Conservation (phyloP, 1,139 yeast species). For the Yamadazyma songkhlaensis region DNA sequence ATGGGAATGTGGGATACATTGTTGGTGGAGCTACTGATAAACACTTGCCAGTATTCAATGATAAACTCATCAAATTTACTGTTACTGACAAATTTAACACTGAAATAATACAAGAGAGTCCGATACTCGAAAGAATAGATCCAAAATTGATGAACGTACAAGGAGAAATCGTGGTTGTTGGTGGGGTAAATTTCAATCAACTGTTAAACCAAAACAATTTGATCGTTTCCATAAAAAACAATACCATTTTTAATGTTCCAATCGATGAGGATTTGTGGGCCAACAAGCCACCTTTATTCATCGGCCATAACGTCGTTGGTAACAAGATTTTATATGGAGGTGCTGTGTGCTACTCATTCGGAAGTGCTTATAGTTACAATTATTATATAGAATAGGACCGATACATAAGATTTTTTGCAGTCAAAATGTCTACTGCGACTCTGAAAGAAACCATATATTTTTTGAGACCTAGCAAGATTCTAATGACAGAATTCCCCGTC, state of each 20-base stretch:
- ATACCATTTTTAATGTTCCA: constrained; percentile 22
- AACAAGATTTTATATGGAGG: constrained; percentile 62
- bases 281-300: constrained; percentile 47
- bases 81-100: constrained; percentile 5
- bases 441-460: too few species aligned
- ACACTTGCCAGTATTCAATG: constrained; percentile 30
- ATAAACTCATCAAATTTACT: constrained; percentile 30
- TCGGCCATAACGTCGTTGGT: constrained; percentile 52
- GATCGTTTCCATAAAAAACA: constrained; percentile 27
- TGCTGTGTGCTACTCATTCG: constrained; percentile 82
- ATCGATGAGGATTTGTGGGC: constrained; percentile 36
- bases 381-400: constrained; percentile 9
- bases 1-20: constrained; percentile 36
- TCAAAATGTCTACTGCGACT: constrained; percentile 3
- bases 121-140: constrained; percentile 43
- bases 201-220: constrained; percentile 36
- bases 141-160: constrained; percentile 25
- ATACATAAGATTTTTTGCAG: constrained; percentile 4
- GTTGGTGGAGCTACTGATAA: constrained; percentile 53
- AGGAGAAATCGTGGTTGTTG: constrained; percentile 44
- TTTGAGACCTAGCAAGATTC: too few species aligned
- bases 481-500: too few species aligned
- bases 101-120: constrained; percentile 7
- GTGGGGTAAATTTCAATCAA: constrained; percentile 54
- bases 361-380: constrained; percentile 57